Base-by-base conservation (phyloP, 2,329 filamentous ascomycete species). In the Penicillium nordicum region DNA sequence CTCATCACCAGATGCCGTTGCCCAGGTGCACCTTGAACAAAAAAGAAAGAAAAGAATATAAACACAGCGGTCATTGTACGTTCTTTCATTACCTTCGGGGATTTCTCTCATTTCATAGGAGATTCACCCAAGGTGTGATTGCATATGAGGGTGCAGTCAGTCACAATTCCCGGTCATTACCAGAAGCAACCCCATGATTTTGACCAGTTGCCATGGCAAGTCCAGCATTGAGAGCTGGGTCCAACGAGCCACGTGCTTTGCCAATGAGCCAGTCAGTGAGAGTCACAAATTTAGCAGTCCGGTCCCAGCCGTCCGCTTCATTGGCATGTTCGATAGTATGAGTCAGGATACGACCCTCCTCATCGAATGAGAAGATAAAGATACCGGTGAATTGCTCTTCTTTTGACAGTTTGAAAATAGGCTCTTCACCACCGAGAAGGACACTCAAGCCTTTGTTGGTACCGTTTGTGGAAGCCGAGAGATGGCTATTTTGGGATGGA, bases 251-350 rank as follows among this genome's bases (percentile, higher is more conserved):
- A 70, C 81, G 83, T 63, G 92, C 88, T 49, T 88, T 88, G 2
- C 92, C 92, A 38, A 97, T 80, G 61, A 99, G 76, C 93, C 94
- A 97, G 72, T 99, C 94, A 16, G 94, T 97, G 63, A 97, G 78
- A 14, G 89, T 92, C 16, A 97, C 91, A 21, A 99, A 89, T 69
- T 88, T 90, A 23, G 90, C 88, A 27, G 89, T 92, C 60, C 84
- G 85, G 67, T 97, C 92, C 85, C 88, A 95, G 58, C 90, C 85
- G 38, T 88, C 85, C 16, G 88, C 87, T 67, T 94, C 88, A 67
- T 97, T 89, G 1, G 90, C 89, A 75, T 96, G 90, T 76, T 99
- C 94, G 67, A 99, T 97, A 0, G 90, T 96, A 73, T 97, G 94
- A 64, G 85, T 91, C 46, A 89, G 76, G 36, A 99, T 85, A 61